Evolutionary conservation across 1,139 yeast species (phyloP), one percentile per base, ranked within the genome.

Genomic region (Candida labiduridarum): DNA sequence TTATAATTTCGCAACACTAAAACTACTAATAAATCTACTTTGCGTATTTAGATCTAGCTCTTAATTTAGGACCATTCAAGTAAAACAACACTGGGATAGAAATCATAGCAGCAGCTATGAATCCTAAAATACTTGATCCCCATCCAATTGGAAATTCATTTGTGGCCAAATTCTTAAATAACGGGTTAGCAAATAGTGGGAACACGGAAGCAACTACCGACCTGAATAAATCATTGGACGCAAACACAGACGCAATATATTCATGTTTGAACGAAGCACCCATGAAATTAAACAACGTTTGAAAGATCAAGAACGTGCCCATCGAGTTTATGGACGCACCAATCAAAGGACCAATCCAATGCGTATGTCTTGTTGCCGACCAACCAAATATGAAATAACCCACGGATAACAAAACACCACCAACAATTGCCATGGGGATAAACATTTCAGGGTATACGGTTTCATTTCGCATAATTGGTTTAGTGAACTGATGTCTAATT

Each of bases 121-220:
- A 79, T 0, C 81, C 90, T 46, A 86, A 64, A 1, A 85, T 53
- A 34, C 79, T 72, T 2, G 82, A 70, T 4, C 89, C 92, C 90
- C 91, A 85, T 0, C 88, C 91, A 54, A 84, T 69, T 1, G 74
- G 75, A 52, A 60, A 67, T 31, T 66, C 66, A 1, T 65, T 59
- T 10, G 66, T 65, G 35, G 66, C 65, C 41, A 69, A 55, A 57
- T 71, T 57, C 45, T 67, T 62, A 63, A 78, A 84, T 73, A 87
- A 71, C 51, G 80, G 80, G 14, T 55, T 51, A 3, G 67, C 72
- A 49, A 69, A 67, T 25, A 69, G 57, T 11, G 74, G 74, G 58
- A 68, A 68, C 15, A 62, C 61, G 10, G 71, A 68, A 16, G 71
- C 72, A 56, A 64, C 58, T 4, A 58, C 54, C 9, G 66, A 59